phyloP scores from a whole-genome alignment of 371 early-diverging fungal species.

The Choanephora cucurbitarum region DNA sequence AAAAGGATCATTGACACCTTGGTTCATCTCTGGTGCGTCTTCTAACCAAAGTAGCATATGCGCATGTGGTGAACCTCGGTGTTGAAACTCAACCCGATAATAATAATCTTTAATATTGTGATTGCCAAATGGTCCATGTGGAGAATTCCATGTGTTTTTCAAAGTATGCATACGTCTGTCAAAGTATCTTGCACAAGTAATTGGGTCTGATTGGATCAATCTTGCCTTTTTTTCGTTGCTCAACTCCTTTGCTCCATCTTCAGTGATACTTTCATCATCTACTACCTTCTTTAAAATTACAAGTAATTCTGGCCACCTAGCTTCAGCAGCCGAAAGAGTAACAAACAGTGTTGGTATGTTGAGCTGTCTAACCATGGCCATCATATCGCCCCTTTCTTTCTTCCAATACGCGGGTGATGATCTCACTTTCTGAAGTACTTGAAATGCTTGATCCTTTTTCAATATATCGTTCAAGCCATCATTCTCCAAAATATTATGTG shows the following conservation, averaged over 20 bases:
- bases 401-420: slow-evolving; percentile 9
- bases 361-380: slow-evolving; percentile 11
- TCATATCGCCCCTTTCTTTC: neutral
- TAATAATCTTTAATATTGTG: neutral
- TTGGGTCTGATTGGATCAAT: slow-evolving; percentile 5
- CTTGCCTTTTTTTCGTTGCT: neutral
- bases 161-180: slow-evolving; percentile 2
- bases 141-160: slow-evolving; percentile 2
- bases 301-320: slow-evolving; percentile 7
- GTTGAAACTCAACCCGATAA: slow-evolving; percentile 11
- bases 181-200: slow-evolving; percentile 12
- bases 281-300: slow-evolving; percentile 4
- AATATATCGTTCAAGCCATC: neutral
- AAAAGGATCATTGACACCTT: too few species aligned
- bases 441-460: slow-evolving; percentile 5
- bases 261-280: neutral
- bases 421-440: slow-evolving; percentile 1
- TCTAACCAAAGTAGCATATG: slow-evolving; percentile 1
- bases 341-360: slow-evolving; percentile 5
- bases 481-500: neutral
- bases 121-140: slow-evolving; percentile 8
- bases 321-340: slow-evolving; percentile 9
- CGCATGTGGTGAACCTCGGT: slow-evolving; percentile 1
- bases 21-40: neutral
- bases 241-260: neutral